phyloP scores from a whole-genome alignment of 129 eudicot species.

The Chrysanthemum makinoi region DNA sequence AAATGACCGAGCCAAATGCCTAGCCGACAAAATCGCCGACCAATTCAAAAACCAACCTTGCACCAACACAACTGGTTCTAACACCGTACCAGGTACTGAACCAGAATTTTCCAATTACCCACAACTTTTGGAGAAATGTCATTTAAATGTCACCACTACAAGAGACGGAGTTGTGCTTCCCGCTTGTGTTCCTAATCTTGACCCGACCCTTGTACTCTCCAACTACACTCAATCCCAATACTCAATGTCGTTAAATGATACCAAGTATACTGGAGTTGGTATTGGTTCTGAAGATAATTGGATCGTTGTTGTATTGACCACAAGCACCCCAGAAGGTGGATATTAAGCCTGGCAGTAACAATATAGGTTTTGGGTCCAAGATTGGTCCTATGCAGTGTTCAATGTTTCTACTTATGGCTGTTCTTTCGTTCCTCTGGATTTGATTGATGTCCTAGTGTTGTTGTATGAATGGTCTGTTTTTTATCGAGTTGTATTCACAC shows the following conservation, averaged over 20 bases:
- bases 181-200: constrained; percentile 83
- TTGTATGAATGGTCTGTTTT: constrained; percentile 5
- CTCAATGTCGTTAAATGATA: constrained; percentile 54
- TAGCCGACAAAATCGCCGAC: constrained; percentile 70
- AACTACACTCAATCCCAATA: constrained; percentile 77
- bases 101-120: constrained; percentile 56
- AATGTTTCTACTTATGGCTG: constrained; percentile 31
- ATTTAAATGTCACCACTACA: constrained; percentile 62
- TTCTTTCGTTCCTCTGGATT: constrained; percentile 34
- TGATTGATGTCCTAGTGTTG: constrained; percentile 15
- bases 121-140: constrained; percentile 47
- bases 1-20: constrained; percentile 79
- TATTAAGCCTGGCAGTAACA: constrained; percentile 42
- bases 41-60: constrained; percentile 69
- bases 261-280: constrained; percentile 67
- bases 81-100: constrained; percentile 77
- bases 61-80: constrained; percentile 71
- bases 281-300: constrained; percentile 69
- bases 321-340: constrained; percentile 60
- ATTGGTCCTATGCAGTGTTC: constrained; percentile 9
- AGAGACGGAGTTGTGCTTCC: constrained; percentile 80
- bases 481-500: constrained; percentile 20
- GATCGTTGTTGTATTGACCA: constrained; percentile 81
- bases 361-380: constrained; percentile 31
- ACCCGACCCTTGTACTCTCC: constrained; percentile 56